Percentiles rank a stretch among this genome's conserved stretches.
Conservation (phyloP, 1,284 basidiomycete genomes). For the Ceratobasidium sp. region DNA sequence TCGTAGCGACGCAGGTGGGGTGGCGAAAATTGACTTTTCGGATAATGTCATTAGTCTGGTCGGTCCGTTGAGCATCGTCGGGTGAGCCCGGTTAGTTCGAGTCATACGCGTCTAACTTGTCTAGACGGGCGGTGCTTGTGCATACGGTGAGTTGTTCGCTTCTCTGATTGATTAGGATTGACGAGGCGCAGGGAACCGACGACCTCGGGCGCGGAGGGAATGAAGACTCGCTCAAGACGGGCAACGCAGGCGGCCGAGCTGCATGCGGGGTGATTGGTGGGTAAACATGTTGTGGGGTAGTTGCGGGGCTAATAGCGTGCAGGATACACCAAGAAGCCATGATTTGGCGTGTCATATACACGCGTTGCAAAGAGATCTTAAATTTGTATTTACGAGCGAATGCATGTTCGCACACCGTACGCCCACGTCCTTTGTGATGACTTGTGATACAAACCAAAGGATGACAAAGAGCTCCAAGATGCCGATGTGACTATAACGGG, state of each 20-base stretch:
- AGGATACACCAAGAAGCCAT: too few relatives aligned
- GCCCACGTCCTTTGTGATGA: too few relatives aligned
- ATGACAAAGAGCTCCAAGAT: too few relatives aligned
- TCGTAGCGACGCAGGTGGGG: slow-evolving; percentile 64
- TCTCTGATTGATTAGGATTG: not conserved
- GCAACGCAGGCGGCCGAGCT: slow-evolving; percentile 72
- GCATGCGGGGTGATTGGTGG: slow-evolving; percentile 78
- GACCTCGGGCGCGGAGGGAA: slow-evolving; percentile 74
- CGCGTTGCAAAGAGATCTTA: too few relatives aligned
- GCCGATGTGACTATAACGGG: too few relatives aligned
- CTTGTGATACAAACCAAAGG: too few relatives aligned
- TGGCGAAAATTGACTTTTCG: slow-evolving; percentile 62
- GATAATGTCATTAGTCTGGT: slow-evolving; percentile 72
- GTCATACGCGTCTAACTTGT: not conserved
- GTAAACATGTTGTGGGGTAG: too few relatives aligned
- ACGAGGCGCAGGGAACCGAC: slow-evolving; percentile 62
- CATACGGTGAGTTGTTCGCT: slow-evolving; percentile 68
- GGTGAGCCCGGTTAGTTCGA: slow-evolving; percentile 54
- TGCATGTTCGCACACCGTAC: too few relatives aligned
- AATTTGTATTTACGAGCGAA: too few relatives aligned
- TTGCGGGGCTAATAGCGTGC: too few relatives aligned
- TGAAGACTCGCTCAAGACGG: slow-evolving; percentile 72
- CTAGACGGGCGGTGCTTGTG: slow-evolving; percentile 64
- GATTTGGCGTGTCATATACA: too few relatives aligned
- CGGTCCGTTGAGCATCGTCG: slow-evolving; percentile 71